Evolutionary conservation across 208 protist genomes (phyloP).

Genomic region (Leishmania braziliensis): DNA sequence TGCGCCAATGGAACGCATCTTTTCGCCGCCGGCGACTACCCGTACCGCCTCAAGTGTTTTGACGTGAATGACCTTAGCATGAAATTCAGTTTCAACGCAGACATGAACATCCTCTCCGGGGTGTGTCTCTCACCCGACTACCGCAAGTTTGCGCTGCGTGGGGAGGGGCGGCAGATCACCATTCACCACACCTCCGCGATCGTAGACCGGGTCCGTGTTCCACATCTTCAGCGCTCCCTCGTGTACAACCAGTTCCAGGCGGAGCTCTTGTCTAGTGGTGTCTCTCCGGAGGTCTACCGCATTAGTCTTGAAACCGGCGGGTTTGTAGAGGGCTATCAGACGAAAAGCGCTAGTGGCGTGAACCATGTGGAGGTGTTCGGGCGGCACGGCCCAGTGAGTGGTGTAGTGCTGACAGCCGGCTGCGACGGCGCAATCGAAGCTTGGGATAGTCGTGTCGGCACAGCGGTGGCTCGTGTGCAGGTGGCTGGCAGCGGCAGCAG

Average conservation of each 20-base stretch:
- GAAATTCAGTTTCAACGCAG: slow-evolving; percentile 92
- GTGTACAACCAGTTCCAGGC: slow-evolving; percentile 71
- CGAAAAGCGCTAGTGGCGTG: slow-evolving; percentile 48
- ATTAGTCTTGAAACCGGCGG: slow-evolving; percentile 84
- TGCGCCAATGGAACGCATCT: slow-evolving; percentile 84
- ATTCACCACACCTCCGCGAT: slow-evolving; percentile 84
- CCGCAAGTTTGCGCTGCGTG: slow-evolving; percentile 87
- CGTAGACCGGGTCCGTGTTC: slow-evolving; percentile 80
- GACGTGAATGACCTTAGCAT: slow-evolving; percentile 91
- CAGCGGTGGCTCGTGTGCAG: slow-evolving; percentile 52
- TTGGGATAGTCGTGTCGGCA: slow-evolving; percentile 71
- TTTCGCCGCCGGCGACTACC: slow-evolving; percentile 89
- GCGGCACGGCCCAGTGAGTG: slow-evolving; percentile 53
- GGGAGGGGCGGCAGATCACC: slow-evolving; percentile 80
- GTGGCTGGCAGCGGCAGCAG: slow-evolving; percentile 42
- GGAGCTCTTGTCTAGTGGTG: slow-evolving; percentile 80
- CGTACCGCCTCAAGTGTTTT: slow-evolving; percentile 88
- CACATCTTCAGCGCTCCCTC: slow-evolving; percentile 83
- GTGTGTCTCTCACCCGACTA: slow-evolving; percentile 88
- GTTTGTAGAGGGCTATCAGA: slow-evolving; percentile 86
- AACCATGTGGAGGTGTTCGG: slow-evolving; percentile 77
- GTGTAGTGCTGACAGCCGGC: slow-evolving; percentile 69
- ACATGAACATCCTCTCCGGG: slow-evolving; percentile 83
- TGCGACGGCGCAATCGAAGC: slow-evolving; percentile 80
- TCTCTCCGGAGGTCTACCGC: slow-evolving; percentile 76